Evolutionary conservation across 176 grass and related monocot genomes (phyloP).

Genomic region (Echinochloa phyllopogon): DNA sequence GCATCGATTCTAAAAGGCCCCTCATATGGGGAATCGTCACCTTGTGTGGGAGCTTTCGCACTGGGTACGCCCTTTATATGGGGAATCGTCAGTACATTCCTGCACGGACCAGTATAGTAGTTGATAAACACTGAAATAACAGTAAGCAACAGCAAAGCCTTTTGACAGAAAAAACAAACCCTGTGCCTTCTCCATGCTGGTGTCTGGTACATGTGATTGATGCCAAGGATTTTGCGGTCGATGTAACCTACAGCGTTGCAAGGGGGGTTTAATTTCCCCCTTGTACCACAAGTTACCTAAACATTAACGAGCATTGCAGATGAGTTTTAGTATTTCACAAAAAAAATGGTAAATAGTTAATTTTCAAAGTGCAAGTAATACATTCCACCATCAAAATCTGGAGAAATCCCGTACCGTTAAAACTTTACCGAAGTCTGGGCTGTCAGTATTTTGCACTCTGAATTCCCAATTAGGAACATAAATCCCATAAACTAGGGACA

Average conservation of each 20-base stretch:
- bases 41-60: too few species aligned
- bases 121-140: slow-evolving; percentile 24
- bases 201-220: slow-evolving; percentile 86
- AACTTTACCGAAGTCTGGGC: slow-evolving; percentile 59
- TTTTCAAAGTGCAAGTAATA: not conserved
- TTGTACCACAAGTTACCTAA: slow-evolving; percentile 90
- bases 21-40: slow-evolving; percentile 75
- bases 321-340: not conserved
- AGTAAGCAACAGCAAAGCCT: not conserved
- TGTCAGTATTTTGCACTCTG: slow-evolving; percentile 63
- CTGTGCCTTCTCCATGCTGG: slow-evolving; percentile 90
- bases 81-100: slow-evolving; percentile 82
- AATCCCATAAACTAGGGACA: slow-evolving; percentile 69
- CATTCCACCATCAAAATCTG: not conserved
- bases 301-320: slow-evolving; percentile 22
- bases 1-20: slow-evolving; percentile 70
- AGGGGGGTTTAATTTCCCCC: slow-evolving; percentile 70
- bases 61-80: slow-evolving; percentile 72
- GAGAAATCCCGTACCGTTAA: slow-evolving; percentile 53
- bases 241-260: slow-evolving; percentile 93
- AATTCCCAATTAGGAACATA: slow-evolving; percentile 97
- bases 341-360: not conserved
- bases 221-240: slow-evolving; percentile 75
- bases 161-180: slow-evolving; percentile 45
- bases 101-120: slow-evolving; percentile 24